Percentiles rank a stretch among this genome's conserved stretches.
Conservation (phyloP, 2,329 filamentous ascomycete genomes). For the Didymella segeticola region DNA sequence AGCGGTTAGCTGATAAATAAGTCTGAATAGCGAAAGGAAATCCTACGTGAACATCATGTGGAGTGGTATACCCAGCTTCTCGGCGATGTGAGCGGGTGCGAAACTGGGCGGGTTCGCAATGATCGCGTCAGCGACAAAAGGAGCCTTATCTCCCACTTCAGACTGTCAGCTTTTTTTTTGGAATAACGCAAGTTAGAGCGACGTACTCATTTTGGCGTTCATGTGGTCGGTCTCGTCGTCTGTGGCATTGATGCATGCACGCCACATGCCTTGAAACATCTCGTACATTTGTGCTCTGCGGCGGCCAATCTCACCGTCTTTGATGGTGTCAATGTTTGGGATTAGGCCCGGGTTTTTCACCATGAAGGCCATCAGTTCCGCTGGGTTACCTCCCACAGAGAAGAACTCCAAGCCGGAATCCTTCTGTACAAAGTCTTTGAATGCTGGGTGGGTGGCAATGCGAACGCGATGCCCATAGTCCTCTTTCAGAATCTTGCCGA, state of each 20-base stretch:
- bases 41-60: slow-evolving; percentile 88
- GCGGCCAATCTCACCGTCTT: slow-evolving; percentile 73
- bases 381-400: slow-evolving; percentile 78
- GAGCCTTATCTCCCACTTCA: slow-evolving; percentile 63
- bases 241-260: slow-evolving; percentile 75
- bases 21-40: slow-evolving; percentile 36
- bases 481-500: slow-evolving; percentile 75
- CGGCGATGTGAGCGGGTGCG: slow-evolving; percentile 76
- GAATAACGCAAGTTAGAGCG: no score
- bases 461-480: slow-evolving; percentile 76
- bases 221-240: slow-evolving; percentile 69
- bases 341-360: slow-evolving; percentile 83
- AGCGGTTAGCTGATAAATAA: slow-evolving; percentile 24
- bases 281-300: slow-evolving; percentile 75
- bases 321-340: slow-evolving; percentile 74
- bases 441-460: slow-evolving; percentile 79
- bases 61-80: slow-evolving; percentile 75
- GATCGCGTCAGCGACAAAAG: slow-evolving; percentile 84
- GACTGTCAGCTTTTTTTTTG: slow-evolving; percentile 13
- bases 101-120: slow-evolving; percentile 82
- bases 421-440: slow-evolving; percentile 76
- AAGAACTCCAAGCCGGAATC: slow-evolving; percentile 81
- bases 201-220: slow-evolving; percentile 64
- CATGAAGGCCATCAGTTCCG: slow-evolving; percentile 87
- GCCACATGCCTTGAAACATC: slow-evolving; percentile 86